Conservation (phyloP, 768 basidiomycete genomes). For the Termitomyces bulborhizus region DNA sequence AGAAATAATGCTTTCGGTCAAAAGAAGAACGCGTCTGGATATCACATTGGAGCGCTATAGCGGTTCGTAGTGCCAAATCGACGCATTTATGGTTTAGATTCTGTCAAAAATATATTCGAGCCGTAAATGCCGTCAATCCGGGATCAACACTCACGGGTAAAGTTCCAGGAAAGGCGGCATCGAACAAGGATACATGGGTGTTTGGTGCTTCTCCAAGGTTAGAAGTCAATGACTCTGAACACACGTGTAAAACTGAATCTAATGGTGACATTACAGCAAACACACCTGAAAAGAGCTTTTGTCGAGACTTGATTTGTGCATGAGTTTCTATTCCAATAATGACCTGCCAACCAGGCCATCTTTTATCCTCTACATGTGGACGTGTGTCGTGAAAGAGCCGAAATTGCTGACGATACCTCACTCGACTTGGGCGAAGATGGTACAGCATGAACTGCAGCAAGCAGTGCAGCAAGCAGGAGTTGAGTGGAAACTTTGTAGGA, state of each 20-base stretch:
- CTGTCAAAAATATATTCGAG: conserved; percentile 22
- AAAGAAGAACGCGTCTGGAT: conserved; percentile 75
- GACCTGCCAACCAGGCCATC: conserved; percentile 87
- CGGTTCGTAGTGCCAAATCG: conserved; percentile 73
- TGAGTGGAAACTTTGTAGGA: not conserved
- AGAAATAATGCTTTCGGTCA: conserved; percentile 98
- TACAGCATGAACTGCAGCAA: conserved; percentile 15
- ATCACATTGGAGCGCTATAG: conserved; percentile 63
- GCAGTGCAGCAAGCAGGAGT: not conserved
- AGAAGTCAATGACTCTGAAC: conserved; percentile 34
- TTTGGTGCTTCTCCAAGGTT: conserved; percentile 53
- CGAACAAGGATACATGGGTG: conserved; percentile 66
- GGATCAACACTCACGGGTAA: conserved; percentile 59
- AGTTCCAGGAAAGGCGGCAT: conserved; percentile 91
- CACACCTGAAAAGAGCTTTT: conserved; percentile 80
- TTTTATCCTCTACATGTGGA: conserved; percentile 27
- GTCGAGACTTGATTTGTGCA: conserved; percentile 82
- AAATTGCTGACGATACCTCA: conserved; percentile 12
- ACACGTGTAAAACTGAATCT: not conserved
- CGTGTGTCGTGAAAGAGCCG: conserved; percentile 27
- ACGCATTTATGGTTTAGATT: conserved; percentile 65
- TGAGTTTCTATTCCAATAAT: conserved; percentile 95
- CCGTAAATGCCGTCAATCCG: not conserved
- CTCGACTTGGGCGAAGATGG: conserved; percentile 15
- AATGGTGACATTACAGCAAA: not conserved